Percentiles rank a stretch among this genome's conserved stretches.
phyloP scores from a whole-genome alignment of 305 asterid genomes.

The Andrographis paniculata region DNA sequence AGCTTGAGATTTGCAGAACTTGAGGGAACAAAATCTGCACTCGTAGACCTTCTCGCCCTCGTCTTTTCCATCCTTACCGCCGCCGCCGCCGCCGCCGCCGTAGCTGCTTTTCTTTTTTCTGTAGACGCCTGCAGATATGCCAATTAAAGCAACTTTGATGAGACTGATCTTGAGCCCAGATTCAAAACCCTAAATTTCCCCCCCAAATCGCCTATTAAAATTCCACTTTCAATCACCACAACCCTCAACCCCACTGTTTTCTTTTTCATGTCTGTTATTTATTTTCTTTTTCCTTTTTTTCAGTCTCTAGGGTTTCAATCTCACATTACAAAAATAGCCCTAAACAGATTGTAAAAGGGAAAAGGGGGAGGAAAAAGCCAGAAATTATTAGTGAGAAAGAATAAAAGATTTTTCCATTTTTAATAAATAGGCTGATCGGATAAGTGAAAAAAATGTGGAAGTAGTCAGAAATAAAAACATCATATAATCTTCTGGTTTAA shows the following conservation, averaged over 20 bases:
- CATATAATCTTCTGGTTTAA: no score
- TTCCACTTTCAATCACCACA: no score
- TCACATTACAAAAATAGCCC: no score
- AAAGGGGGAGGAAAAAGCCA: no score
- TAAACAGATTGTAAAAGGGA: no score
- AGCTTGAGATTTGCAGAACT: conserved; percentile 99
- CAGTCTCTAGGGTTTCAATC: no score
- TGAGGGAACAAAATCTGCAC: conserved; percentile 98
- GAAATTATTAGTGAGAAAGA: no score
- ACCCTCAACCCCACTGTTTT: background rate
- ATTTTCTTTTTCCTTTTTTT: no score
- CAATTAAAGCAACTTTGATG: conserved; percentile 35
- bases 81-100: conserved; percentile 20
- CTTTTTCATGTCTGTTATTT: background rate
- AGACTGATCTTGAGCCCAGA: conserved; percentile 24
- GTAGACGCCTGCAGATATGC: conserved; percentile 33
- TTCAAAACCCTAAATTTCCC: conserved; percentile 11
- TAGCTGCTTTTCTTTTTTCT: conserved; percentile 51
- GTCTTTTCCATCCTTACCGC: conserved; percentile 48
- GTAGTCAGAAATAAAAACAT: no score
- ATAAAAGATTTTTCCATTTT: no score
- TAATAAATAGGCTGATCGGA: no score
- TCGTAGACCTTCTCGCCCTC: conserved; percentile 75
- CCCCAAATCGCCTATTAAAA: background rate
- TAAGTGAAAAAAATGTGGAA: no score